phyloP scores from a whole-genome alignment of 305 asterid genomes.

The Solanum hybrid region DNA sequence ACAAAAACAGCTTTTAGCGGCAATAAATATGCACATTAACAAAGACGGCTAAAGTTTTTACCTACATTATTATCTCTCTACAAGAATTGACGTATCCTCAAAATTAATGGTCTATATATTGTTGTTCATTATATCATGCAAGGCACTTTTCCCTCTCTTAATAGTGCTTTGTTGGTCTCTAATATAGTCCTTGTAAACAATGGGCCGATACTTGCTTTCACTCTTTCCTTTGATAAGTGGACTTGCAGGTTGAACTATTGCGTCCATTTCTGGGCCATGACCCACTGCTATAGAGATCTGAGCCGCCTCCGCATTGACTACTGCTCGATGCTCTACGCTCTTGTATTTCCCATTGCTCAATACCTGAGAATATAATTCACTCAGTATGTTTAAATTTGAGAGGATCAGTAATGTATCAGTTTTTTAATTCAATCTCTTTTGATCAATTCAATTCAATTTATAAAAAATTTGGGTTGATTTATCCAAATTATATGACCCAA shows the following conservation, averaged over 20 bases:
- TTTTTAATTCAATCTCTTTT: no score
- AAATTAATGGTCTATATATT: background rate
- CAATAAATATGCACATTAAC: no score
- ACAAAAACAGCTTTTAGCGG: no score
- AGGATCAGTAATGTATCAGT: no score
- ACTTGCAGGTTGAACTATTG: slow-evolving; percentile 22
- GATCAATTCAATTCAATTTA: no score
- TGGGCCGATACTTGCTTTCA: slow-evolving; percentile 17
- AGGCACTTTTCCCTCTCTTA: slow-evolving; percentile 29
- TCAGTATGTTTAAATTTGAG: no score
- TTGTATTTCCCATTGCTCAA: slow-evolving; percentile 39
- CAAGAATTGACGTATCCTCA: background rate
- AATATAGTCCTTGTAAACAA: slow-evolving; percentile 30
- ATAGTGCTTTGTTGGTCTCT: slow-evolving; percentile 32
- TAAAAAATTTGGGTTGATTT: no score
- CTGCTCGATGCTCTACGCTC: slow-evolving; percentile 53
- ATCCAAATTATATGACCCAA: no score
- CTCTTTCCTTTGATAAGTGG: slow-evolving; percentile 11
- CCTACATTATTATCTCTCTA: background rate
- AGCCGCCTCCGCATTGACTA: slow-evolving; percentile 22
- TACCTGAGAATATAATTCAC: no score
- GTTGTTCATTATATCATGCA: slow-evolving; percentile 11
- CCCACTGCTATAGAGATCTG: slow-evolving; percentile 48
- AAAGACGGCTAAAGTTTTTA: no score
- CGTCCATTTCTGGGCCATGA: slow-evolving; percentile 9